These are phyloP conservation scores for Apostasia shenzhenica DNA, from an alignment of 106 monocot species.

Conservation along the genomic window DNA sequence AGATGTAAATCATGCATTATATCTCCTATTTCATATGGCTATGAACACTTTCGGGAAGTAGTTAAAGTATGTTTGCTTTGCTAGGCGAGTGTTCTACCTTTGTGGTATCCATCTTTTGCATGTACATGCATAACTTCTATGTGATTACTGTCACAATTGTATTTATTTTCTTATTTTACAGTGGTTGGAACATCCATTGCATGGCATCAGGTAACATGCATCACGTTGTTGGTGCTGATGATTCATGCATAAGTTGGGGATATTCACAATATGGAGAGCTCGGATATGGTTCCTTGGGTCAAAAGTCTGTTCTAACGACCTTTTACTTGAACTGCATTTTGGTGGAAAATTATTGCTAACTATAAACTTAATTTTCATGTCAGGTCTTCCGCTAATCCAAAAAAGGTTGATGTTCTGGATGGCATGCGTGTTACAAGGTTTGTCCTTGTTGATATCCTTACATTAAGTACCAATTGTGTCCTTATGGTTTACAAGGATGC, in stretches of 20 bases:
- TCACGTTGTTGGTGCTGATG: constrained; percentile 93
- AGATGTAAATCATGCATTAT: too few relatives aligned
- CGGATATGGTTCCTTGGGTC: constrained; percentile 84
- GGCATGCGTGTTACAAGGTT: constrained; percentile 88
- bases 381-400: constrained; percentile 92
- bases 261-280: constrained; percentile 73
- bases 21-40: too few relatives aligned
- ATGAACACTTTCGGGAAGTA: too few relatives aligned
- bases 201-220: constrained; percentile 98
- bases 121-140: background rate
- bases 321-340: background rate
- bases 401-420: constrained; percentile 89
- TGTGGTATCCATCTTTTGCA: background rate
- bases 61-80: too few relatives aligned
- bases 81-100: background rate
- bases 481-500: too few relatives aligned
- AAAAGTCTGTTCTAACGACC: constrained; percentile 46
- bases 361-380: constrained; percentile 1
- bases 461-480: background rate
- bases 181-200: constrained; percentile 98
- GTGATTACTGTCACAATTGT: background rate
- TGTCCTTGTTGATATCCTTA: background rate
- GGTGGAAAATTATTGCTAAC: background rate
- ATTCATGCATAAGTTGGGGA: constrained; percentile 98
- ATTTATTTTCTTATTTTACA: constrained; percentile 18